Conservation (phyloP, 129 eudicot genomes). For the Calendula officinalis region DNA sequence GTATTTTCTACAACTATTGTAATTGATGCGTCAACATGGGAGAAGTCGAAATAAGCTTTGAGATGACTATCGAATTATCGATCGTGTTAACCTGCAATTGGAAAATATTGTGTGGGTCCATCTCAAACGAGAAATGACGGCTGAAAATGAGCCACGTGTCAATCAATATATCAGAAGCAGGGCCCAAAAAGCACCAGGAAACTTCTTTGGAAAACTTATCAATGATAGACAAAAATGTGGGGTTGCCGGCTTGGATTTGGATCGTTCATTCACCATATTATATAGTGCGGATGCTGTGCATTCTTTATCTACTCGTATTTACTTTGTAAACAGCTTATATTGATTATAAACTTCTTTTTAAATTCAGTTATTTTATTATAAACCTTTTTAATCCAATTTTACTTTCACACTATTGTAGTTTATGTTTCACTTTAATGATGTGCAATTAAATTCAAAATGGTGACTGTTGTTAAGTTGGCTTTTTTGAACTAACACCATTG, state of each 20-base stretch:
- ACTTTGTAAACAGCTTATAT: too few species aligned
- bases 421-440: too few species aligned
- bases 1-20: background rate
- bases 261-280: background rate
- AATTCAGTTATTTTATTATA: too few species aligned
- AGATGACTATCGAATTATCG: background rate
- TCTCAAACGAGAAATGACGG: background rate
- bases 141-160: slow-evolving; percentile 1
- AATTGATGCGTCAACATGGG: background rate
- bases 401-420: too few species aligned
- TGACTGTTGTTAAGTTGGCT: too few species aligned
- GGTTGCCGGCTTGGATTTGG: background rate
- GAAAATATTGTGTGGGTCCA: slow-evolving; percentile 7
- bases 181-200: background rate
- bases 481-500: too few species aligned
- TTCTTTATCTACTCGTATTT: too few species aligned
- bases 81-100: background rate
- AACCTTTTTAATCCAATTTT: too few species aligned
- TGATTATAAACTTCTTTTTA: too few species aligned
- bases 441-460: too few species aligned
- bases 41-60: background rate
- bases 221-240: slow-evolving; percentile 30
- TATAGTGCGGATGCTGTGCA: slow-evolving; percentile 9
- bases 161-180: background rate
- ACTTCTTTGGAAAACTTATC: background rate